These are phyloP conservation scores for Tympanopsis confertula DNA, from an alignment of 2,329 filamentous ascomycete genomes.

Conservation along the genomic window DNA sequence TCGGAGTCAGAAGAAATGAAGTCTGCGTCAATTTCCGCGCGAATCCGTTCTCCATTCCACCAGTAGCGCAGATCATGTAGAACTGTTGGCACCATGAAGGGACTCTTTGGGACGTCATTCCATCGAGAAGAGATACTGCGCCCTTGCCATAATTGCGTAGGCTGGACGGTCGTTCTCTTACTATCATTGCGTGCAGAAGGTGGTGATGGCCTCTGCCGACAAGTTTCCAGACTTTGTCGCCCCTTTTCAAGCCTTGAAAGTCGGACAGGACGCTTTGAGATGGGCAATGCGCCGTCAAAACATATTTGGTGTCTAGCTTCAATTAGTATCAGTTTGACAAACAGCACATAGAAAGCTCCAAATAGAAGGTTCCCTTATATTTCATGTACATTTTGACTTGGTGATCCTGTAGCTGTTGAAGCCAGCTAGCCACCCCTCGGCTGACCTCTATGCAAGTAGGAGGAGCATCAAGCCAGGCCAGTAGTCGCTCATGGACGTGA, in stretches of 20 bases:
- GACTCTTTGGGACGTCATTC: not conserved
- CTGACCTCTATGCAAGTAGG: not conserved
- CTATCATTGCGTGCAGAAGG: not conserved
- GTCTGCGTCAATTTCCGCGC: not conserved
- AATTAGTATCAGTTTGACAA: not conserved
- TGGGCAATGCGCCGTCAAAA: conserved; percentile 1
- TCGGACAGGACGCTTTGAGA: not conserved
- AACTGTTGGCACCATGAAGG: not conserved
- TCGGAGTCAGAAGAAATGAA: not conserved
- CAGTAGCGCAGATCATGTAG: not conserved
- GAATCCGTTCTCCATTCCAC: not conserved
- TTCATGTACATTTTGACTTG: not conserved
- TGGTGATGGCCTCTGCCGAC: too few species aligned
- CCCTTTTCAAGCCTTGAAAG: not conserved
- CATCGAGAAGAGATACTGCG: not conserved
- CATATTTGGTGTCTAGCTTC: not conserved
- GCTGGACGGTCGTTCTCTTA: not conserved
- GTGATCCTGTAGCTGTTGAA: not conserved
- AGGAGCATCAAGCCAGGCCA: not conserved
- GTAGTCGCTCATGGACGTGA: not conserved
- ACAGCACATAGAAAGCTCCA: not conserved
- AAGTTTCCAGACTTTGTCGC: not conserved
- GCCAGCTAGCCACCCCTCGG: not conserved
- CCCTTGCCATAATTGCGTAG: not conserved
- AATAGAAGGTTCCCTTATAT: too few species aligned